Evolutionary conservation across 352 stramenopile genomes (phyloP).

Genomic region (Bremia lactucae): DNA sequence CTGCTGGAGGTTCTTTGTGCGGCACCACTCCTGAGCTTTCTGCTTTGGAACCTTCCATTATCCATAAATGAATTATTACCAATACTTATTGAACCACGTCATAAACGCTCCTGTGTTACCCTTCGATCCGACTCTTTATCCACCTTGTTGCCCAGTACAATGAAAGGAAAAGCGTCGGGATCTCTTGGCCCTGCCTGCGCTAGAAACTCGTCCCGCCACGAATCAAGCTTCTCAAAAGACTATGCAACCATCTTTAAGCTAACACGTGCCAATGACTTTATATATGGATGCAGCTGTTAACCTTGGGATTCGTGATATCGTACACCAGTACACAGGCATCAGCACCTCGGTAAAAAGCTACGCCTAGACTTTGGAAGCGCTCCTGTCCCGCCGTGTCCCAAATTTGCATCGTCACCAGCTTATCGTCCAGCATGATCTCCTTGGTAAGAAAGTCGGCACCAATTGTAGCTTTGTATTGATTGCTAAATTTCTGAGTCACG

Average conservation of each 20-base stretch:
- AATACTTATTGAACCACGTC: neutral
- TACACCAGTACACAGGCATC: constrained; percentile 98
- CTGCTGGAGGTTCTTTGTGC: constrained; percentile 72
- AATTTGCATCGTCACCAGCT: constrained; percentile 96
- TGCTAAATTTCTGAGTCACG: constrained; percentile 97
- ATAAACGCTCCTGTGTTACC: constrained; percentile 12
- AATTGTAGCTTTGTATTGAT: constrained; percentile 99
- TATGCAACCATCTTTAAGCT: constrained; percentile 10
- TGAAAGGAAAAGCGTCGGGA: constrained; percentile 93
- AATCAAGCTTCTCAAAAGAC: constrained; percentile 96
- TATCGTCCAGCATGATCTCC: constrained; percentile 93
- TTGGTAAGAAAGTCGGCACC: constrained; percentile 98
- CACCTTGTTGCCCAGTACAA: constrained; percentile 98
- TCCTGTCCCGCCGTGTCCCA: constrained; percentile 99
- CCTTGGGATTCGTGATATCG: constrained; percentile 96
- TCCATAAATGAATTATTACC: neutral
- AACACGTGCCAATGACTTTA: neutral
- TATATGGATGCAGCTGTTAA: neutral
- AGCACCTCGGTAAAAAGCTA: constrained; percentile 97
- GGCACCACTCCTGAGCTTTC: constrained; percentile 90
- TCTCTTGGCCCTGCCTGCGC: constrained; percentile 85
- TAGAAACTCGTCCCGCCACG: constrained; percentile 96
- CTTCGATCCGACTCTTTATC: constrained; percentile 88
- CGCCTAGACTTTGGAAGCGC: constrained; percentile 95
- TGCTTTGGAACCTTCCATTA: constrained; percentile 60